phyloP scores from a whole-genome alignment of 2,329 filamentous ascomycete genomes.

The Talaromyces sp. region DNA sequence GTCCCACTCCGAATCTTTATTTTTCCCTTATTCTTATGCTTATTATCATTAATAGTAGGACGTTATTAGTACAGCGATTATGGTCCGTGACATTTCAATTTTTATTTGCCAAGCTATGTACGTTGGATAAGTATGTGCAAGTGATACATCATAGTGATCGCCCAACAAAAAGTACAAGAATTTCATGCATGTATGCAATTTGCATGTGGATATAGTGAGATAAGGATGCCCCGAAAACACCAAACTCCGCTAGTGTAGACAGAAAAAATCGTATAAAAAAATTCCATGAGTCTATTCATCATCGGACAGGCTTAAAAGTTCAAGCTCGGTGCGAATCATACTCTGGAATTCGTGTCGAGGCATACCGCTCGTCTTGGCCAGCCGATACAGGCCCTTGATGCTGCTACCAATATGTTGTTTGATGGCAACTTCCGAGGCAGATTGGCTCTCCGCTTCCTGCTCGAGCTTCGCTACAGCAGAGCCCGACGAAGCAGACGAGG shows the following conservation, averaged over 20 bases:
- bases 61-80: not conserved
- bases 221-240: not conserved
- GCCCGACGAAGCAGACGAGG: slow-evolving; percentile 38
- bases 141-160: not conserved
- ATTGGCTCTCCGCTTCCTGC: slow-evolving; percentile 45
- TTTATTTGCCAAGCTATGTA: not conserved
- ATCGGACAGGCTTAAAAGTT: slow-evolving; percentile 53
- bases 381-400: slow-evolving; percentile 58
- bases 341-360: slow-evolving; percentile 54
- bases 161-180: not conserved
- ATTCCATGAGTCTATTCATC: slow-evolving; percentile 28
- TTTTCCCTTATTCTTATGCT: not conserved
- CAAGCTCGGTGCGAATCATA: slow-evolving; percentile 55
- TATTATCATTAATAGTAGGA: too few species aligned
- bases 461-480: slow-evolving; percentile 53
- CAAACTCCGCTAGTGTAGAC: not conserved
- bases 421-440: slow-evolving; percentile 55
- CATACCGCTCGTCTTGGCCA: slow-evolving; percentile 56
- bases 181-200: not conserved
- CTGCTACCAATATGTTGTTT: slow-evolving; percentile 60
- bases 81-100: not conserved
- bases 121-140: not conserved
- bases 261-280: not conserved
- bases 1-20: not conserved
- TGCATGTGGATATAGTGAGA: not conserved